Conservation (phyloP, 306 rosid species). For the Clitoria ternatea region DNA sequence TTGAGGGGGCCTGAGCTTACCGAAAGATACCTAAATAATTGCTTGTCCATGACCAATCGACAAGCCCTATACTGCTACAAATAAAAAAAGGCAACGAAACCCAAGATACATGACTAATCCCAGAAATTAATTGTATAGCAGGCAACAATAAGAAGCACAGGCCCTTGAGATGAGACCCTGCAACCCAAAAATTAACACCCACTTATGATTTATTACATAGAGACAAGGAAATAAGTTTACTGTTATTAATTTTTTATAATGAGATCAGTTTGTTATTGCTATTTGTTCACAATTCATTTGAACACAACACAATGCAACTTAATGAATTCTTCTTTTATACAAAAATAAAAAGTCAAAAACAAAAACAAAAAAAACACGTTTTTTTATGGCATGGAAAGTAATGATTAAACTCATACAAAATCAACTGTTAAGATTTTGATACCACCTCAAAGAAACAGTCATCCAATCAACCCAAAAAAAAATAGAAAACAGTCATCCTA, state of each 20-base stretch:
- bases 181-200: slow-evolving; percentile 22
- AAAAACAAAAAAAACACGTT: neutral
- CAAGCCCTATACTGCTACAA: slow-evolving; percentile 78
- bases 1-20: slow-evolving; percentile 33
- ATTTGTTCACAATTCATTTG: neutral
- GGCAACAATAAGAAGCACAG: slow-evolving; percentile 77
- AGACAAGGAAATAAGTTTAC: neutral
- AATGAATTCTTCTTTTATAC: slow-evolving; percentile 9
- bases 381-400: neutral
- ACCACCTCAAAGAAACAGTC: no score
- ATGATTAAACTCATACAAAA: neutral
- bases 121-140: slow-evolving; percentile 73
- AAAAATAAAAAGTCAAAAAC: no score
- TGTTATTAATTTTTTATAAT: neutral
- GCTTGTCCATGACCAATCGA: slow-evolving; percentile 86
- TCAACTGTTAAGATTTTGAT: neutral
- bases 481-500: slow-evolving; percentile 10
- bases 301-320: neutral
- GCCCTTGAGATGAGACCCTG: slow-evolving; percentile 75
- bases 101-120: slow-evolving; percentile 92
- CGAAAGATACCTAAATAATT: slow-evolving; percentile 80
- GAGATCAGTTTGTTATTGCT: neutral
- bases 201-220: neutral
- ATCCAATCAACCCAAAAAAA: neutral
- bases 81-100: slow-evolving; percentile 85